Base-by-base conservation (phyloP, 768 basidiomycete genomes). In the Termitomyces sp. region DNA sequence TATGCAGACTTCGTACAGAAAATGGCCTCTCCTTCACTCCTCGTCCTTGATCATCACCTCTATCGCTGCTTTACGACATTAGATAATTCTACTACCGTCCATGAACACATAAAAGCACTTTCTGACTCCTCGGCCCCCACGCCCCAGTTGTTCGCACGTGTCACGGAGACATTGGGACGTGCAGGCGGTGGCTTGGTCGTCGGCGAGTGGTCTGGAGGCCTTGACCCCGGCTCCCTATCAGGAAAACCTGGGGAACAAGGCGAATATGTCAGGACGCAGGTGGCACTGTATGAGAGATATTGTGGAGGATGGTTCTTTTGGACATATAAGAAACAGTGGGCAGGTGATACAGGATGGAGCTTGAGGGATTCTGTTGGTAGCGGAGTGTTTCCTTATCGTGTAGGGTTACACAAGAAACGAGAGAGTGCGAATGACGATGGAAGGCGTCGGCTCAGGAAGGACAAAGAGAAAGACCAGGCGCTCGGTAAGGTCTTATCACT, bases 291-390 rank as follows among this genome's bases (percentile, higher is more conserved):
- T 62, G 89, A 92, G 60, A 70, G 73, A 50, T 65, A 73, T 40
- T 88, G 89, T 61, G 84, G 82, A 0, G 92, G 92, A 5, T 89
- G 83, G 82, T 94, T 87, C 75, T 94, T 89, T 70, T 92, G 92
- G 92, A 92, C 89, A 42, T 88, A 85, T 69, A 92, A 86, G 77
- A 91, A 92, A 71, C 80, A 85, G 54, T 69, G 74, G 5, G 71
- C 70, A 4, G 85, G 86, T 58, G 92, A 94, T 73, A 80, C 75
- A 4, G 91, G 91, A 0, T 93, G 92, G 92, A 84, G 83, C 34
- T 82, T 88, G 42, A 77, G 80, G 60, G 86, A 92, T 70, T 87
- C 88, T 0, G 81, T 83, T 1, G 77, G 77, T 31, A 79, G 78
- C 3, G 87, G 86, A 7, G 83, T 89, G 5, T 82, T 92, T 66